Evolutionary conservation across 345 rosid species (phyloP), one percentile per base, ranked within the genome.

Genomic region (Hibiscus mutabilis): DNA sequence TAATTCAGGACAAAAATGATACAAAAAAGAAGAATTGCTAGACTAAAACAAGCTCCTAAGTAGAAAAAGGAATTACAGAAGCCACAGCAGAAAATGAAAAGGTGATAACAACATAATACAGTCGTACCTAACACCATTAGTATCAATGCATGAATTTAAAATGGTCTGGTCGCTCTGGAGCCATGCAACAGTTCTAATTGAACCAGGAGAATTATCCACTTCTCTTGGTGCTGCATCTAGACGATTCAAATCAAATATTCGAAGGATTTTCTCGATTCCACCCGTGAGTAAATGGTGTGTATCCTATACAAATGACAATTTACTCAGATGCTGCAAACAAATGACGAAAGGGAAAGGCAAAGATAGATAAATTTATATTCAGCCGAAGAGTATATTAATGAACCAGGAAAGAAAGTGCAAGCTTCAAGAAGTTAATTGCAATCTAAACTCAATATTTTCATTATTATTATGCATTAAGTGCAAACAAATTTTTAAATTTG

Each of bases 131-230:
- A 91, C 92, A 66, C 97, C 96, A 71, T 95, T 88, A 10, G 87
- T 84, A 70, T 94, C 96, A 79, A 92, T 74, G 73, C 92, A 91
- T 66, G 97, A 86, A 82, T 97, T 90, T 68, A 94, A 74, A 66
- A 94, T 90, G 49, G 97, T 91, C 81, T 91, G 93, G 77, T 94
- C 97, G 77, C 87, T 84, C 75, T 94, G 97, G 81, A 94, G 93
- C 98, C 97, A 94, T 12, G 96, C 88, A 25, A 85, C 91, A 51
- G 97, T 87, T 82, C 97, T 82, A 37, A 94, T 84, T 69, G 97
- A 91, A 80, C 97, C 92, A 56, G 96, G 89, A 31, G 93, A 86
- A 21, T 81, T 83, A 72, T 81, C 91, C 75, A 94, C 86, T 87
- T 90, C 91, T 85, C 91, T 88, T 42, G 97, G 90, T 42, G 95